Evolutionary conservation across 495 filamentous ascomycete species (phyloP).

Genomic region (Achaetomiella virescens): DNA sequence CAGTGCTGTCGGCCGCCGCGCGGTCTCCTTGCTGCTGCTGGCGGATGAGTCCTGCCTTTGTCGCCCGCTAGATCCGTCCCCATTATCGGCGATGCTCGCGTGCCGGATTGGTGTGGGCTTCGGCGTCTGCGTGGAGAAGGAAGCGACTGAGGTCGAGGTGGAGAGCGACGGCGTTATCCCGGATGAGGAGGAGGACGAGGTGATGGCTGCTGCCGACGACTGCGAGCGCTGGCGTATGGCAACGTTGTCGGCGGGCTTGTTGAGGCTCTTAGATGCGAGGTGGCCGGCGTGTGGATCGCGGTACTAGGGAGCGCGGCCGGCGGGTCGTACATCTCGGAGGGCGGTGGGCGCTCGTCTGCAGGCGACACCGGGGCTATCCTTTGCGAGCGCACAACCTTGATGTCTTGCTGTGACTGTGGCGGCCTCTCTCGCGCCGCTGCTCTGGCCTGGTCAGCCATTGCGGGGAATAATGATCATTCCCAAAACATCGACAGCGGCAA

Average conservation of each 20-base stretch:
- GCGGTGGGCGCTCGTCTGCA: conserved; percentile 21
- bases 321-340: conserved; percentile 21
- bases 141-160: conserved; percentile 21
- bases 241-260: conserved; percentile 38
- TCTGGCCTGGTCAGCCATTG: conserved; percentile 37
- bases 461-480: conserved; percentile 29
- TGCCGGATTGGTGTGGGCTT: conserved; percentile 26
- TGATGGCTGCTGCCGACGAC: conserved; percentile 31
- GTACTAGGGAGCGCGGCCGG: conserved; percentile 30
- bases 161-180: conserved; percentile 7
- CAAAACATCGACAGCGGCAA: conserved; percentile 14
- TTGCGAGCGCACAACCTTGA: conserved; percentile 38
- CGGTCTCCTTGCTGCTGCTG: conserved; percentile 27
- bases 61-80: conserved; percentile 7
- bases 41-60: conserved; percentile 43
- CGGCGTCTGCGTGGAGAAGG: conserved; percentile 27
- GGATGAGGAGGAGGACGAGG: conserved; percentile 24
- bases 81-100: conserved; percentile 18
- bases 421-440: conserved; percentile 21
- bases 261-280: conserved; percentile 43
- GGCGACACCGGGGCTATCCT: conserved; percentile 34
- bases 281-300: conserved; percentile 52
- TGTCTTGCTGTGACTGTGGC: conserved; percentile 29
- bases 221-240: conserved; percentile 46
- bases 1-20: conserved; percentile 33